Evolutionary conservation across 257 asterid species (phyloP), one percentile per base, ranked within the genome.

Genomic region (Solanum appendiculatum): DNA sequence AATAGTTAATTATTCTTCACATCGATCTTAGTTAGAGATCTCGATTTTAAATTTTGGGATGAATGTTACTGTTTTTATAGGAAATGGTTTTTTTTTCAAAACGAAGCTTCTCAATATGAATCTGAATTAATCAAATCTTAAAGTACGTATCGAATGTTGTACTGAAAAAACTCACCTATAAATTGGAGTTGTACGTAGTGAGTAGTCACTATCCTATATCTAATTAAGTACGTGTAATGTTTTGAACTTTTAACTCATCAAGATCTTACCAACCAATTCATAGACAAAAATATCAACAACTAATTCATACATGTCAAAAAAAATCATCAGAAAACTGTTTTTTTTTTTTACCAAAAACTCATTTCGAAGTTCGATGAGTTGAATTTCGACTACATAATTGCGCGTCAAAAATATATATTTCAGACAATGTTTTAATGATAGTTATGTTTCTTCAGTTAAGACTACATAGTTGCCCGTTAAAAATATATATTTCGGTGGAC

Each of bases 111-210:
- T 31, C 1, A 0, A 31, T 9, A 18, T 2, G 0, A 73, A 36
- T 21, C 0, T 36, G 0, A 73, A 36, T 2, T 72, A 5, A 5
- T 72, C 2, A 0, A 15, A 10, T 5, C 1, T 34, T 3, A 20
- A 69, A 69, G 2, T 1, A 1, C 3, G 3, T 68, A 68, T 25
- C 20, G 4, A 27, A 27, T 27, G n/a, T n/a, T n/a, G n/a, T n/a
- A 31, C 25, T 5, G 2, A 63, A 64, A 4, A 1, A 72, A 36
- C 27, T 70, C 29, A 33, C 7, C 8, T 20, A 0, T 20, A 10
- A 21, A 73, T 3, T 39, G 6, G 7, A 40, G 12, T 40, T 6
- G 34, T 40, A n/a, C n/a, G n/a, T n/a, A n/a, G n/a, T n/a, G n/a
- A n/a, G n/a, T n/a, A 11, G 23, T 75, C 58, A 75, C 2, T 6